These are phyloP conservation scores for Trichocomaceae sp. DNA, from an alignment of 2,329 filamentous ascomycete species.

Conservation along the genomic window DNA sequence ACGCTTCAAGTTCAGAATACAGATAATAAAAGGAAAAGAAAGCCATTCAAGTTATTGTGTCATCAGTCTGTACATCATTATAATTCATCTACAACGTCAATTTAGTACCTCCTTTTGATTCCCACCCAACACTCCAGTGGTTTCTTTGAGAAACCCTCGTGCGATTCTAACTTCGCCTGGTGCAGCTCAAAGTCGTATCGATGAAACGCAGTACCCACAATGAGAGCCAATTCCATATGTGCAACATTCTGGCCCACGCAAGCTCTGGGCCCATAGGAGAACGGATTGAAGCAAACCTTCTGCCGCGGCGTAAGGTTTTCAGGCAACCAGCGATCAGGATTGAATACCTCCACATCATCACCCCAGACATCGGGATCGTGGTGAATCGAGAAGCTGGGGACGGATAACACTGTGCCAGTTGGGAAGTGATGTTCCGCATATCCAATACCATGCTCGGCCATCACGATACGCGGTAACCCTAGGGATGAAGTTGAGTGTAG, in stretches of 20 bases:
- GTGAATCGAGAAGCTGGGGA: constrained; percentile 38
- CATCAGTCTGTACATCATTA: not conserved
- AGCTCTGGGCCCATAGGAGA: constrained; percentile 38
- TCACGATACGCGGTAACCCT: constrained; percentile 21
- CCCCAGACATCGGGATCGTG: constrained; percentile 38
- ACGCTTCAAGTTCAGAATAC: not conserved
- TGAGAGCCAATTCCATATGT: constrained; percentile 37
- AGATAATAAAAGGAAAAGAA: not conserved
- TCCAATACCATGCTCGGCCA: constrained; percentile 16
- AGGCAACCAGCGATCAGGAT: constrained; percentile 30
- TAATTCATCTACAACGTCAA: not conserved
- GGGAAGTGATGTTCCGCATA: constrained; percentile 18
- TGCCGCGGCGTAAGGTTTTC: constrained; percentile 25
- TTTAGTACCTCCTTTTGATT: constrained; percentile 10
- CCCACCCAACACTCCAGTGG: constrained; percentile 18
- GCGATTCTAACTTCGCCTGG: constrained; percentile 15
- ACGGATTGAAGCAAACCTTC: constrained; percentile 32
- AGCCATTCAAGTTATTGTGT: not conserved
- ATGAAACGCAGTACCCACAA: constrained; percentile 25
- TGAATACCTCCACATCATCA: constrained; percentile 34
- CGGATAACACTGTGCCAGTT: constrained; percentile 31
- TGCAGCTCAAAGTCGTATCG: constrained; percentile 18
- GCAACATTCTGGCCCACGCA: constrained; percentile 40
- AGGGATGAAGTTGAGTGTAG: constrained; percentile 25
- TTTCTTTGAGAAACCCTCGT: constrained; percentile 22